A percentile compares a stretch with the other conserved stretches of the same genome.
These are phyloP conservation scores for Yarrowia bubula DNA, from an alignment of 805 yeast genomes.

Conservation along the genomic window DNA sequence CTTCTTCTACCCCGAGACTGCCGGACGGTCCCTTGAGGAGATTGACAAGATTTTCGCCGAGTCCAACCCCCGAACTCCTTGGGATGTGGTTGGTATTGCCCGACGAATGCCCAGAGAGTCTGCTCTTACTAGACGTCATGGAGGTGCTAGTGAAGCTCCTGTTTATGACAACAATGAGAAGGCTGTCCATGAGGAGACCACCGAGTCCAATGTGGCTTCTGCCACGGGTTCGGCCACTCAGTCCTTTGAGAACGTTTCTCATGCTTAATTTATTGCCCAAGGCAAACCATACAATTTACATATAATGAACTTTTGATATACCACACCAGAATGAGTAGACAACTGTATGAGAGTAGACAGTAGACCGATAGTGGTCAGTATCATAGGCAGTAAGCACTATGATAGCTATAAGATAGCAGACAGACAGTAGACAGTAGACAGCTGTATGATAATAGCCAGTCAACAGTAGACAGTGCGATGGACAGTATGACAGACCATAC, in stretches of 20 bases:
- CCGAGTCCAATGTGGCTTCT: constrained; percentile 17
- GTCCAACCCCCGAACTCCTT: constrained; percentile 43
- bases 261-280: constrained; percentile 7
- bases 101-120: constrained; percentile 42
- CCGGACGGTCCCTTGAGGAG: constrained; percentile 25
- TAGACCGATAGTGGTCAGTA: too few relatives aligned
- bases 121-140: constrained; percentile 12
- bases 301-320: background rate
- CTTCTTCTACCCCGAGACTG: constrained; percentile 27
- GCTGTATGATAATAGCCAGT: too few relatives aligned
- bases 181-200: constrained; percentile 19
- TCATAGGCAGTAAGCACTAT: too few relatives aligned
- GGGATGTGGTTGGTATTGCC: constrained; percentile 46
- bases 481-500: too few relatives aligned
- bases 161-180: background rate
- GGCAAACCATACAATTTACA: background rate
- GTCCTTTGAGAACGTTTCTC: constrained; percentile 27
- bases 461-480: too few relatives aligned
- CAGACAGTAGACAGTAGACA: too few relatives aligned
- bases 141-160: constrained; percentile 30
- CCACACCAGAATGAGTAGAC: background rate
- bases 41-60: constrained; percentile 27
- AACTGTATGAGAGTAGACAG: too few relatives aligned
- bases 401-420: too few relatives aligned
- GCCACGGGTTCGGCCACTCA: constrained; percentile 27